Base-by-base conservation (phyloP, 2,329 filamentous ascomycete genomes). In the Aquanectria penicillioides region DNA sequence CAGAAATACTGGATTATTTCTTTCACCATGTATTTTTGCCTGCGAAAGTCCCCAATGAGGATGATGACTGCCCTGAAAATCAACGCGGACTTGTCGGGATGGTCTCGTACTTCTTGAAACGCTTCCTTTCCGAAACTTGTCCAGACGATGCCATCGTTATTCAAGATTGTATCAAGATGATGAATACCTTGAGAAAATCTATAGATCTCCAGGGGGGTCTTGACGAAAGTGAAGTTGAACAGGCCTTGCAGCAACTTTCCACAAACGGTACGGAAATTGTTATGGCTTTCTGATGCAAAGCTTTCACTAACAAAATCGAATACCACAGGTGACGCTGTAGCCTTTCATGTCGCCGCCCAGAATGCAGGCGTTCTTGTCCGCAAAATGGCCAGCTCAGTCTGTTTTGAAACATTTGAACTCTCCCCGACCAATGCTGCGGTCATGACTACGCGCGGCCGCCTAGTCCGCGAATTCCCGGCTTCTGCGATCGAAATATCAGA, bases 21-120 rank as follows among this genome's bases (percentile, higher is more conserved):
- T 65, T 59, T 7, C 54, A 63, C 37, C 74, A 76, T 31, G 41
- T 76, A 4, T 76, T 76, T 23, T 56, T 77, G 3, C 73, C 75
- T 0, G 64, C 72, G 0, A 65, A 70, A 5, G 58, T 73, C 0
- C 75, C 74, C 2, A 62, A 63, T 1, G 10, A 37, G 6, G 65
- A 67, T 20, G 62, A 66, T 9, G 33, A 4, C 10, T 57, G 40
- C 9, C 11, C 11, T 5, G 6, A 15, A 2, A 59, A 54, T 13
- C 57, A 34, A 2, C 8, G 11, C 2, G 9, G 36, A 6, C 37
- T 66, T 8, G 17, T 44, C 5, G 46, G 54, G 9, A 62, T 66
- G 41, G 48, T 63, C 2, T 31, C 37, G 9, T 11, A 41, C 3
- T 61, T 54, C 9, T 11, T 67, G 13, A 20, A 3, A 18, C 10